A percentile compares a stretch with the other conserved stretches of the same genome.
These are phyloP conservation scores for Tillandsia leiboldiana DNA, from an alignment of 176 grass and related monocot species.

Conservation along the genomic window DNA sequence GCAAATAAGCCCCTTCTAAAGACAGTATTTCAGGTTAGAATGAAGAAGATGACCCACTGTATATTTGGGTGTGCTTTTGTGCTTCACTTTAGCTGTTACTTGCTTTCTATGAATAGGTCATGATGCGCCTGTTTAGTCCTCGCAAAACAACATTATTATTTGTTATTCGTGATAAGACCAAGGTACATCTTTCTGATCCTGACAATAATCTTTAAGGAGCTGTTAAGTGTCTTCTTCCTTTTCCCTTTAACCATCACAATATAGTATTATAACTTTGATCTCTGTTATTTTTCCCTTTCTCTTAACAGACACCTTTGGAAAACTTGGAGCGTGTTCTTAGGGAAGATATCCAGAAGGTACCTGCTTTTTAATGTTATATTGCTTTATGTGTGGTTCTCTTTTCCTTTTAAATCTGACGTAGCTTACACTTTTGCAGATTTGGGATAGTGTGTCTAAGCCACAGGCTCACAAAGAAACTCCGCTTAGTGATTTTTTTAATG, in stretches of 20 bases:
- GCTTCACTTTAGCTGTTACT: constrained; percentile 3
- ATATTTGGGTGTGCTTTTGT: constrained; percentile 1
- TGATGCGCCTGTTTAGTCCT: constrained; percentile 99
- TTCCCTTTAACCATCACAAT: neutral
- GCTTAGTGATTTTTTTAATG: constrained; percentile 90
- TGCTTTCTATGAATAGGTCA: constrained; percentile 48
- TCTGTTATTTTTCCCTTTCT: constrained; percentile 16
- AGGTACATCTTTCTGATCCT: constrained; percentile 25
- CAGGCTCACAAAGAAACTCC: constrained; percentile 89
- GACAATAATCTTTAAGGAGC: neutral
- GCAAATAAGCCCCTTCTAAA: constrained; percentile 99
- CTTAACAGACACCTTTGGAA: constrained; percentile 74
- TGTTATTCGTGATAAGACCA: constrained; percentile 98
- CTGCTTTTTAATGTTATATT: constrained; percentile 15
- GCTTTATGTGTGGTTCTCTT: constrained; percentile 12
- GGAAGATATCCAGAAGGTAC: constrained; percentile 98
- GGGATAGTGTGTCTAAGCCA: constrained; percentile 90
- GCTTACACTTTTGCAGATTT: constrained; percentile 64
- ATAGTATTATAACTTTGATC: neutral
- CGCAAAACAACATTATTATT: constrained; percentile 92
- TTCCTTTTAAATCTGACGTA: constrained; percentile 9
- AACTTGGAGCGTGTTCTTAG: constrained; percentile 90
- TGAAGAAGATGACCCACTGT: neutral
- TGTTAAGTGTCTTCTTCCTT: neutral
- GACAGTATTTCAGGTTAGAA: constrained; percentile 89